Evolutionary conservation across 2,329 filamentous ascomycete species (phyloP).

Genomic region (Ceratocystiopsis sp.): DNA sequence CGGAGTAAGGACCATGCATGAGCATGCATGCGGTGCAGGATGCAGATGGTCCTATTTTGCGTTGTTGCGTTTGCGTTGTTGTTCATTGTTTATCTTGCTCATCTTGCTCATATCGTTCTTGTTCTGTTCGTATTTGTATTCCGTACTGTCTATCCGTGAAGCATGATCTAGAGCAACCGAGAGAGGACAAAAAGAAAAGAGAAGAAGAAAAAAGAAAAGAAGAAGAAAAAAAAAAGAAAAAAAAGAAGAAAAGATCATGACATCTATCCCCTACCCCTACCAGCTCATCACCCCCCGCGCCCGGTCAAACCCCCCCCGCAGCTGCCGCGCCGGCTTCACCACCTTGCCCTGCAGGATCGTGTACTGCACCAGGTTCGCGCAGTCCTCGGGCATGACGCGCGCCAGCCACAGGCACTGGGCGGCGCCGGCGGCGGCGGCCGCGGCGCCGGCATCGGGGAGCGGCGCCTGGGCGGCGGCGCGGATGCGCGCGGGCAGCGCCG

Average conservation of each 20-base stretch:
- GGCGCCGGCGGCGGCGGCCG: conserved; percentile 15
- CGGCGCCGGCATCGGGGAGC: conserved; percentile 16
- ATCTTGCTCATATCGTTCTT: no score
- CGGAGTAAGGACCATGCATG: no score
- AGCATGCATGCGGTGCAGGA: no score
- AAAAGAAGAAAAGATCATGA: no score
- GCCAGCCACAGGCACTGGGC: conserved; percentile 83
- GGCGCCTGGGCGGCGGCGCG: conserved; percentile 10
- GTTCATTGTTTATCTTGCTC: no score
- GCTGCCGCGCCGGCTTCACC: conserved; percentile 70
- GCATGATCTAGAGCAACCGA: no score
- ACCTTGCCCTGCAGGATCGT: conserved; percentile 89
- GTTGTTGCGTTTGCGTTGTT: no score
- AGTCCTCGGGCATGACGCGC: conserved; percentile 69
- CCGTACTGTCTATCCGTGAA: no score
- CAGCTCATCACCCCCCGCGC: conserved; percentile 69
- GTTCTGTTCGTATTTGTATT: no score
- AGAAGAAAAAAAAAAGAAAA: not conserved
- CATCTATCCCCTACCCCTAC: conserved; percentile 27
- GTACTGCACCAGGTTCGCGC: conserved; percentile 78
- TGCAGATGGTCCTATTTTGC: no score
- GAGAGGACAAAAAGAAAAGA: no score
- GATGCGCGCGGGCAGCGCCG: conserved; percentile 12
- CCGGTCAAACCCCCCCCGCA: conserved; percentile 83
- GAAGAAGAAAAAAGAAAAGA: not conserved